Evolutionary conservation across 768 basidiomycete species (phyloP), one percentile per base, ranked within the genome.

Genomic region (Russula sp.): DNA sequence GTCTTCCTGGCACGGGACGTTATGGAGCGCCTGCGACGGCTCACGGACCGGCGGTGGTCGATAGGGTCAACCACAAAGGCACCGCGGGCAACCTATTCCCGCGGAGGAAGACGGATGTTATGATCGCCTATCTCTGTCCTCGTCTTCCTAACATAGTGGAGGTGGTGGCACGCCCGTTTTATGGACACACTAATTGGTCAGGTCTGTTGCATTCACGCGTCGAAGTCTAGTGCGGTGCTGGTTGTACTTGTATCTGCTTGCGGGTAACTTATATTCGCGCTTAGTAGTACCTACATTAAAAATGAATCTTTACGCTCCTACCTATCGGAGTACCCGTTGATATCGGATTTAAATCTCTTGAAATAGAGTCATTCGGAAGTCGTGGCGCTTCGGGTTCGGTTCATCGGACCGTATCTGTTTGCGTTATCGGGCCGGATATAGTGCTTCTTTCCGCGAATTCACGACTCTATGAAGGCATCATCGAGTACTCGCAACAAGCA

Each of bases 1-100:
- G 75, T 75, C 48, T 76, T 73, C 63, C 73, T 76, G 57, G 70
- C 74, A 27, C 70, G 71, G 35, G 74, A 73, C 55, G 69, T 75
- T 55, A 71, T 75, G 68, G 69, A 69, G n/a, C 74, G 72, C 40
- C 53, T 75, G 8, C 72, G 71, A 58, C 70, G 67, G 59, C 70
- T 73, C 48, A 71, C 68, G n/a, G 68, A 66, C 61, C 64, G 61
- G 35, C 55, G 64, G 18, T 56, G 49, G 63, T 55, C 58, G 0
- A 59, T 64, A 1, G 58, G 63, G 32, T 13, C 49, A 16, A 31
- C 32, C 27, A 11, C 55, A 4, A 34, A 31, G n/a, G 48, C 47
- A 13, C 53, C 52, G 11, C 50, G 57, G 16, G 27, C 37, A 4
- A 48, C 13, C 11, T 18, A 32, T n/a, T 22, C 39, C n/a, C 63